Percentiles rank a stretch among this genome's conserved stretches.
phyloP scores from a whole-genome alignment of 1,139 yeast species.

The Yamadazyma taylorii region DNA sequence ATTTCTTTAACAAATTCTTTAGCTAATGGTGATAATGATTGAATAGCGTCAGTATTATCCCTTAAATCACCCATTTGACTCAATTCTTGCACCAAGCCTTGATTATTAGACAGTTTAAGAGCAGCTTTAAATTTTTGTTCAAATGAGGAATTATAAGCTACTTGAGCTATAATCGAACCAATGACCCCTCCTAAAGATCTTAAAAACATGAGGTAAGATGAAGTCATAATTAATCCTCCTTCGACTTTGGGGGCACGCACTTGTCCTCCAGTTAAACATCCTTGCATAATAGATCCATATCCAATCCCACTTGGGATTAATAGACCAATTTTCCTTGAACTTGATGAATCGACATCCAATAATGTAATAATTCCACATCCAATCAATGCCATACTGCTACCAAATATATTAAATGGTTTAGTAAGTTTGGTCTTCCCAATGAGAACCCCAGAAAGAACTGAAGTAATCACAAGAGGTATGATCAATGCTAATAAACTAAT shows the following conservation, averaged over 20 bases:
- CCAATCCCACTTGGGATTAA: slow-evolving; percentile 34
- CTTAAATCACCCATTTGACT: slow-evolving; percentile 18
- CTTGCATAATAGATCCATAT: slow-evolving; percentile 32
- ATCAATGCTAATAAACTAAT: slow-evolving; percentile 37
- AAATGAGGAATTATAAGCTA: slow-evolving; percentile 33
- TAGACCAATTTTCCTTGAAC: slow-evolving; percentile 33
- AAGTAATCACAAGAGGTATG: slow-evolving; percentile 32
- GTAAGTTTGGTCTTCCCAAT: slow-evolving; percentile 31
- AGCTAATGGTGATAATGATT: slow-evolving; percentile 25
- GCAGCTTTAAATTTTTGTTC: slow-evolving; percentile 19
- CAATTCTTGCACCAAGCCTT: slow-evolving; percentile 22
- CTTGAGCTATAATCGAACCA: slow-evolving; percentile 33
- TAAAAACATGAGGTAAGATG: slow-evolving; percentile 31
- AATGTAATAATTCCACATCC: slow-evolving; percentile 37
- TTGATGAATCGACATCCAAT: slow-evolving; percentile 30
- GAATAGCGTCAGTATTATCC: slow-evolving; percentile 21
- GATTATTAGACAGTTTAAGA: slow-evolving; percentile 18
- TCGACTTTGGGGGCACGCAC: slow-evolving; percentile 37
- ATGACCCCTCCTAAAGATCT: slow-evolving; percentile 36
- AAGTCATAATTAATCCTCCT: slow-evolving; percentile 38
- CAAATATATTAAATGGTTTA: slow-evolving; percentile 30
- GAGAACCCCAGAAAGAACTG: slow-evolving; percentile 29
- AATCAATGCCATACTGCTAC: no score
- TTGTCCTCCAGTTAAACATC: slow-evolving; percentile 29
- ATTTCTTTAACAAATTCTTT: slow-evolving; percentile 26